A percentile compares a stretch with the other conserved stretches of the same genome.
phyloP scores from a whole-genome alignment of 805 yeast genomes.

The Starmerella floricola region DNA sequence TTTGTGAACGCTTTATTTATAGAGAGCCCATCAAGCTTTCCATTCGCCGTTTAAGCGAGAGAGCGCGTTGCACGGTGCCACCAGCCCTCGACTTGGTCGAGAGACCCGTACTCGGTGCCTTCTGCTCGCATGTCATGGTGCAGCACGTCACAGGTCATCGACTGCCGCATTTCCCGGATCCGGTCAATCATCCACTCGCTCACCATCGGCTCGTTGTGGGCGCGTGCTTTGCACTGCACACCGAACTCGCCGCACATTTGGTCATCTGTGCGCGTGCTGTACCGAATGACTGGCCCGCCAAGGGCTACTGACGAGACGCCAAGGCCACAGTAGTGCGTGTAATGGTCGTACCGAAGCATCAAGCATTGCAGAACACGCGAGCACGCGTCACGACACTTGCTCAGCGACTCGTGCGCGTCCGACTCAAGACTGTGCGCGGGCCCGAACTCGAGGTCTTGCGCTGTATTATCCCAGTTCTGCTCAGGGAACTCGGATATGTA shows the following conservation, averaged over 20 bases:
- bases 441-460: slow-evolving; percentile 19
- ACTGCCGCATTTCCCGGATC: slow-evolving; percentile 22
- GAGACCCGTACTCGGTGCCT: slow-evolving; percentile 21
- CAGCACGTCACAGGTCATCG: slow-evolving; percentile 22
- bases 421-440: slow-evolving; percentile 1
- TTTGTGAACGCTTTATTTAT: too few relatives aligned
- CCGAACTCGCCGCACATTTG: slow-evolving; percentile 12
- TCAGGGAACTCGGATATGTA: slow-evolving; percentile 17
- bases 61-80: slow-evolving; percentile 21
- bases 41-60: too few relatives aligned
- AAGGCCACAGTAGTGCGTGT: slow-evolving; percentile 24
- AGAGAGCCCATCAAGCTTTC: too few relatives aligned
- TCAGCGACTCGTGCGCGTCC: slow-evolving; percentile 20
- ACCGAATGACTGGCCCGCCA: slow-evolving; percentile 23
- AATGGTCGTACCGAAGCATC: slow-evolving; percentile 23
- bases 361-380: slow-evolving; percentile 19
- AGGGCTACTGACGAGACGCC: slow-evolving; percentile 23
- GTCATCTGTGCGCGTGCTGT: slow-evolving; percentile 12
- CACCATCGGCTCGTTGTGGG: slow-evolving; percentile 14
- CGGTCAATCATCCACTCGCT: slow-evolving; percentile 26
- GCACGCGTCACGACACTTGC: slow-evolving; percentile 22
- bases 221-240: slow-evolving; percentile 14
- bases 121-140: slow-evolving; percentile 18
- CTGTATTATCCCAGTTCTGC: slow-evolving; percentile 26
- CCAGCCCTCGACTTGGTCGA: slow-evolving; percentile 28